Percentiles rank a stretch among this genome's conserved stretches.
Evolutionary conservation across 768 basidiomycete genomes (phyloP).

Genomic region (Dentipellis fragilis): DNA sequence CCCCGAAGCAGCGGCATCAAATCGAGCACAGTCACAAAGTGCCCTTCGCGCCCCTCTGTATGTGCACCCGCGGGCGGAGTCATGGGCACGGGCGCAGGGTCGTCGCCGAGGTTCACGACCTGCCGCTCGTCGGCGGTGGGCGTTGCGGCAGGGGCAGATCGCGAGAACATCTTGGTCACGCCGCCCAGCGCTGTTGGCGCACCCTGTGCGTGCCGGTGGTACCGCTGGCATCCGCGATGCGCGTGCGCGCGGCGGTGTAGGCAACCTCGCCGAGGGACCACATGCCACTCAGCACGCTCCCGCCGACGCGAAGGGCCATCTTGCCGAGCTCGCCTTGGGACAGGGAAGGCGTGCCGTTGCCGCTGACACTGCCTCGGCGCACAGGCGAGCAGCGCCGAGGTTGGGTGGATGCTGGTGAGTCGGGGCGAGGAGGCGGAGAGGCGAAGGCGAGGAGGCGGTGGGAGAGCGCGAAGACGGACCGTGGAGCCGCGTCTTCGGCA

Average conservation of each 20-base stretch:
- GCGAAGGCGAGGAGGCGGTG: conserved; percentile 56
- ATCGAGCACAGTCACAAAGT: conserved; percentile 50
- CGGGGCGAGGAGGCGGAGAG: conserved; percentile 21
- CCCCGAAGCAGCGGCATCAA: conserved; percentile 26
- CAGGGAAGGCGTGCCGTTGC: conserved; percentile 18
- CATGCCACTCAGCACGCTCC: conserved; percentile 53
- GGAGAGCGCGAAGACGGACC: conserved; percentile 52
- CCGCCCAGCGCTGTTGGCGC: neutral
- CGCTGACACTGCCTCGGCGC: conserved; percentile 2
- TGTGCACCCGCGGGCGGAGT: neutral
- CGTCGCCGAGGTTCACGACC: neutral
- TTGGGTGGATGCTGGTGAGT: conserved; percentile 13
- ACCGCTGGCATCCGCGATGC: conserved; percentile 5
- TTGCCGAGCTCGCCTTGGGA: conserved; percentile 41
- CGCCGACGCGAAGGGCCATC: conserved; percentile 50
- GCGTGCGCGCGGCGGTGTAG: conserved; percentile 30
- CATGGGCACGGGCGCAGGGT: neutral
- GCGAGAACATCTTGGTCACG: conserved; percentile 19
- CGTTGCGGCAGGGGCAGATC: conserved; percentile 22
- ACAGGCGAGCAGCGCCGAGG: conserved; percentile 10
- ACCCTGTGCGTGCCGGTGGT: neutral
- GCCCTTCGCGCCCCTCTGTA: conserved; percentile 7
- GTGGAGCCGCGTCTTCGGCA: conserved; percentile 15
- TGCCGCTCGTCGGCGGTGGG: conserved; percentile 6
- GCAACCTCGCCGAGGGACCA: conserved; percentile 55